These are phyloP conservation scores for Fusarium tjaetaba DNA, from an alignment of 2,329 filamentous ascomycete species.

Conservation along the genomic window DNA sequence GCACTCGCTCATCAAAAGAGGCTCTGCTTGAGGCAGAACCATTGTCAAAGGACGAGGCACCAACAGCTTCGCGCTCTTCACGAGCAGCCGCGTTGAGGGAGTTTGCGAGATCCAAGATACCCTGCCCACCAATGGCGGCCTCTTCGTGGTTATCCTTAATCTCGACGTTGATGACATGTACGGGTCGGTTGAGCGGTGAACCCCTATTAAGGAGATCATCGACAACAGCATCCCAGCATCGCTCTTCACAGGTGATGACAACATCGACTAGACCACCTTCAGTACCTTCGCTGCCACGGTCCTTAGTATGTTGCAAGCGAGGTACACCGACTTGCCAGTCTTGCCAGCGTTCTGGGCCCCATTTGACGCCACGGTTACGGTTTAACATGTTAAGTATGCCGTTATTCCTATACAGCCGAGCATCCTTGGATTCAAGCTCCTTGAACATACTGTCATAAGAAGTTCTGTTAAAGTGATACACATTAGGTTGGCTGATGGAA, in stretches of 20 bases:
- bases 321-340: constrained; percentile 94
- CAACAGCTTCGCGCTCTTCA: constrained; percentile 77
- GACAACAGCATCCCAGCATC: constrained; percentile 97
- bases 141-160: constrained; percentile 99
- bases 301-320: constrained; percentile 76
- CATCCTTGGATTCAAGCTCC: constrained; percentile 87
- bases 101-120: constrained; percentile 90
- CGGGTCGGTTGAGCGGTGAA: constrained; percentile 86
- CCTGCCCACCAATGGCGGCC: constrained; percentile 87
- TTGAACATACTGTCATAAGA: constrained; percentile 96
- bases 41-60: constrained; percentile 73
- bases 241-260: constrained; percentile 96
- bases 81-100: constrained; percentile 82
- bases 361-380: constrained; percentile 91
- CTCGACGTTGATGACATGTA: constrained; percentile 98
- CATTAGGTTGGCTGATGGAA: constrained; percentile 91
- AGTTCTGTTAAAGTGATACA: constrained; percentile 97
- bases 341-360: constrained; percentile 96
- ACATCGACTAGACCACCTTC: constrained; percentile 92
- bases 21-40: constrained; percentile 73
- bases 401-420: constrained; percentile 87
- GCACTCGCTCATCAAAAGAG: constrained; percentile 92
- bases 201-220: constrained; percentile 91
- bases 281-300: constrained; percentile 81
- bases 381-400: constrained; percentile 96